Evolutionary conservation across 2,329 filamentous ascomycete species (phyloP).

Genomic region (Epichloe glyceriae): DNA sequence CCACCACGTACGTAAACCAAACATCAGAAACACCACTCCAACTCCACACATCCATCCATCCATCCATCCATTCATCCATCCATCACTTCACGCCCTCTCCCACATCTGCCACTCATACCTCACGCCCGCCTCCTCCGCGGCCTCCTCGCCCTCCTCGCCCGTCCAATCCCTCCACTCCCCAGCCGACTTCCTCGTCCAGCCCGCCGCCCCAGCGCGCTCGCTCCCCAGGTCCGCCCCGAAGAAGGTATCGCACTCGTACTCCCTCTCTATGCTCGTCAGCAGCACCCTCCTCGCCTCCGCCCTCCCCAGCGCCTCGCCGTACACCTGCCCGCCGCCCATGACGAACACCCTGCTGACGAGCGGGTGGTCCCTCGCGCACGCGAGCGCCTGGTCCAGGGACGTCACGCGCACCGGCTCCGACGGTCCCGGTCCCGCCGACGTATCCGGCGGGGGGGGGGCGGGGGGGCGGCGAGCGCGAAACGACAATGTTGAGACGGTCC

Average conservation of each 20-base stretch:
- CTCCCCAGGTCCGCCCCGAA: constrained; percentile 49
- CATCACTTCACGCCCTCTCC: constrained; percentile 33
- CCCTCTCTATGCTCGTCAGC: constrained; percentile 53
- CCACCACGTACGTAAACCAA: not conserved
- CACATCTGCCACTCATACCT: constrained; percentile 64
- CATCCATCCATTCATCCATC: not conserved
- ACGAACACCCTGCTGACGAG: constrained; percentile 56
- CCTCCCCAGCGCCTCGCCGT: constrained; percentile 53
- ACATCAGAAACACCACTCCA: too few relatives aligned
- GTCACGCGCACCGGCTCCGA: constrained; percentile 41
- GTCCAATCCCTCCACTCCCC: constrained; percentile 40
- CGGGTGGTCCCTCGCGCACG: constrained; percentile 26
- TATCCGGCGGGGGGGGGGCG: constrained; percentile 1
- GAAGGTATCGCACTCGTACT: constrained; percentile 66
- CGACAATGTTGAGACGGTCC: constrained; percentile 68
- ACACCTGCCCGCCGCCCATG: constrained; percentile 84
- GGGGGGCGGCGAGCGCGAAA: constrained; percentile 42
- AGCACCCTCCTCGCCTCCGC: constrained; percentile 48
- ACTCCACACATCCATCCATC: not conserved
- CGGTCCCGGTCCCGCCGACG: constrained; percentile 7
- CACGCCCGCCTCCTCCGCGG: constrained; percentile 47
- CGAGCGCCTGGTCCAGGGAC: constrained; percentile 46
- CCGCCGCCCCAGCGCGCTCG: constrained; percentile 36
- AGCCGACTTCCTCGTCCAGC: constrained; percentile 49
- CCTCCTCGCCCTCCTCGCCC: constrained; percentile 33